These are phyloP conservation scores for Larix kaempferi DNA, from an alignment of 75 land plant species.

Conservation along the genomic window DNA sequence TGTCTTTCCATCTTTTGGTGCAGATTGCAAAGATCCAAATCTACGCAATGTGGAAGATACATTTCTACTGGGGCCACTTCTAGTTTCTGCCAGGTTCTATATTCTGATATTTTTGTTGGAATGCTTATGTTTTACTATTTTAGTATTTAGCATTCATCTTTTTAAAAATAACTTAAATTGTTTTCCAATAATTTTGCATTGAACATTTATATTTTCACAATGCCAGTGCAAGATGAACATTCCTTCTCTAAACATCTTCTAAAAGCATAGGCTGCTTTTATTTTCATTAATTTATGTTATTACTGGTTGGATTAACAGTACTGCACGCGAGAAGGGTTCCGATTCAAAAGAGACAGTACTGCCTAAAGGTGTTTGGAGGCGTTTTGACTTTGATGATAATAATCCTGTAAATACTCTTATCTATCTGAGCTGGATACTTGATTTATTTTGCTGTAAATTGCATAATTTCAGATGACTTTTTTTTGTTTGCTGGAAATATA, in stretches of 20 bases:
- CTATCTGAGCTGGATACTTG: not conserved
- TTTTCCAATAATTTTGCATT: not conserved
- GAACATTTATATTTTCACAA: not conserved
- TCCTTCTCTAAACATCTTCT: not conserved
- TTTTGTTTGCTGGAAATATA: not conserved
- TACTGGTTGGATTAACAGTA: slow-evolving; percentile 34
- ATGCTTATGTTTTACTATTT: not conserved
- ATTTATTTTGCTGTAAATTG: not conserved
- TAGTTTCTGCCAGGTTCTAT: slow-evolving; percentile 74
- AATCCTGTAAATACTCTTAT: slow-evolving; percentile 54
- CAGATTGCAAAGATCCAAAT: slow-evolving; percentile 78
- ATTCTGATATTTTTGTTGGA: slow-evolving; percentile 2
- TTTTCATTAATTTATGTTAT: slow-evolving; percentile 2
- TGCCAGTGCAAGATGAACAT: too few relatives aligned
- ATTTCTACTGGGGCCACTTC: slow-evolving; percentile 78
- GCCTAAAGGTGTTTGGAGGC: slow-evolving; percentile 84
- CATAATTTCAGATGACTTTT: too few relatives aligned
- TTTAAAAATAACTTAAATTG: not conserved
- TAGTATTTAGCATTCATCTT: not conserved
- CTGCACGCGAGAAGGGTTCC: slow-evolving; percentile 31
- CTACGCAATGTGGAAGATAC: slow-evolving; percentile 71
- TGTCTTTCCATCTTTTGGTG: slow-evolving; percentile 8
- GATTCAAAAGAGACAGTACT: slow-evolving; percentile 30
- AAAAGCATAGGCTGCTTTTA: not conserved
- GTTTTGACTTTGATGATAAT: slow-evolving; percentile 85